Base-by-base conservation (phyloP, 1,284 basidiomycete species). In the Meripilus lineatus region DNA sequence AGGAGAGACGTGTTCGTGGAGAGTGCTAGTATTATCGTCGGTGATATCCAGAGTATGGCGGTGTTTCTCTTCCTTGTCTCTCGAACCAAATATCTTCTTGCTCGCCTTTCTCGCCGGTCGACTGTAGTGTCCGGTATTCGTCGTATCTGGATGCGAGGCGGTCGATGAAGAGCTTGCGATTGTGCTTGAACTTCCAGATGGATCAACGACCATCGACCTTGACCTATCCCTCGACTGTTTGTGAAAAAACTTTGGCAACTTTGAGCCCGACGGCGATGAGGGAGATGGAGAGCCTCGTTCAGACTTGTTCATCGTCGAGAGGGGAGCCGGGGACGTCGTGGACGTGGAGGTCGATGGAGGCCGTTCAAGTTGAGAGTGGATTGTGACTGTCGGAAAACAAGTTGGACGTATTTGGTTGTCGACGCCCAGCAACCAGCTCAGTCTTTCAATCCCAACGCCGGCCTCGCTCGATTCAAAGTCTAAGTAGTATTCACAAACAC, bases 161-260 rank as follows among this genome's bases (percentile, higher is more conserved):
- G 63, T 69, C 44, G 65, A 60, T 46, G 64, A 61, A 39, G 67
- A 53, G 52, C 67, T 69, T 51, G 66, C 66, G 22, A 61, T 64
- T 44, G 63, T 68, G 49, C 65, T 67, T 51, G 58, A 58, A 45
- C 62, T 68, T 47, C 65, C 67, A 50, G 58, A 57, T 20, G 51
- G 50, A 40, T 68, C 55, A 50, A 80, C 77, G 47, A 70, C 69
- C 50, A 76, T 62, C 23, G 78, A 79, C 64, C 72, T 79, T 32
- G 76, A 74, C 48, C 81, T 66, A 65, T 83, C 81, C 43, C 80
- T 69, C 38, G 59, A 67, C 57, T 72, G 68, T 54, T 81, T 84
- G 59, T 81, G 77, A 10, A 85, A 68, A 56, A 85, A 82, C 56
- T 75, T 82, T 56, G 80, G 71, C 15, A 85, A 65, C 59, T 83